phyloP scores from a whole-genome alignment of 768 basidiomycete species.

The Lactifluus rugatus region DNA sequence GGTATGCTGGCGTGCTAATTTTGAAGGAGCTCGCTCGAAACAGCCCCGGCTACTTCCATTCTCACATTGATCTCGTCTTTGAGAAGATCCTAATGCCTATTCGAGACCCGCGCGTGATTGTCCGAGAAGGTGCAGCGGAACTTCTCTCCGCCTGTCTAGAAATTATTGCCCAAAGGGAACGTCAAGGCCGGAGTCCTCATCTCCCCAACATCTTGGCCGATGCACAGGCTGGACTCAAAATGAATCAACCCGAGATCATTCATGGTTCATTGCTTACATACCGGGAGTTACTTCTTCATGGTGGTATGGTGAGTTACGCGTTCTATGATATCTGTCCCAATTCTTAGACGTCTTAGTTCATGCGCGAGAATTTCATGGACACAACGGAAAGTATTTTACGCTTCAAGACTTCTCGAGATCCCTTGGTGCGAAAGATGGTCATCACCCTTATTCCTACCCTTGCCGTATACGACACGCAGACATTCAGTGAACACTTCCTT shows the following conservation, averaged over 20 bases:
- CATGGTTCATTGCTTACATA: conserved; percentile 90
- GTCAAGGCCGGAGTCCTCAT: conserved; percentile 54
- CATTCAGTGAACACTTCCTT: conserved; percentile 83
- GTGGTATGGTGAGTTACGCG: conserved; percentile 67
- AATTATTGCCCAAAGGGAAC: conserved; percentile 69
- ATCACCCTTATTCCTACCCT: conserved; percentile 93
- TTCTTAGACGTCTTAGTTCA: conserved; percentile 44
- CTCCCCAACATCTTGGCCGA: conserved; percentile 81
- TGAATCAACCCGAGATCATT: conserved; percentile 74
- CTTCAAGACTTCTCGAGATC: conserved; percentile 81
- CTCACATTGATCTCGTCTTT: conserved; percentile 79
- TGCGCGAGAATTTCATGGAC: conserved; percentile 78
- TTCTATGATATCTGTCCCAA: not conserved
- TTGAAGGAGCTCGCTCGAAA: conserved; percentile 88
- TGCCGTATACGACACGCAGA: conserved; percentile 88
- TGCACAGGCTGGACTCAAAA: conserved; percentile 73
- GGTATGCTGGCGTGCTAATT: conserved; percentile 91
- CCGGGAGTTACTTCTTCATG: conserved; percentile 82
- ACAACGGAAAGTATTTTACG: conserved; percentile 84
- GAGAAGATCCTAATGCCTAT: conserved; percentile 89
- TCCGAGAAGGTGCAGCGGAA: conserved; percentile 88
- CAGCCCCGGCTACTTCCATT: conserved; percentile 79
- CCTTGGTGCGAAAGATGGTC: conserved; percentile 85
- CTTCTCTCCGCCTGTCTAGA: conserved; percentile 88
- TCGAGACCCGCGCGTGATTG: conserved; percentile 80